Evolutionary conservation across 257 asterid genomes (phyloP).

Genomic region (Thymus mandschuricus): DNA sequence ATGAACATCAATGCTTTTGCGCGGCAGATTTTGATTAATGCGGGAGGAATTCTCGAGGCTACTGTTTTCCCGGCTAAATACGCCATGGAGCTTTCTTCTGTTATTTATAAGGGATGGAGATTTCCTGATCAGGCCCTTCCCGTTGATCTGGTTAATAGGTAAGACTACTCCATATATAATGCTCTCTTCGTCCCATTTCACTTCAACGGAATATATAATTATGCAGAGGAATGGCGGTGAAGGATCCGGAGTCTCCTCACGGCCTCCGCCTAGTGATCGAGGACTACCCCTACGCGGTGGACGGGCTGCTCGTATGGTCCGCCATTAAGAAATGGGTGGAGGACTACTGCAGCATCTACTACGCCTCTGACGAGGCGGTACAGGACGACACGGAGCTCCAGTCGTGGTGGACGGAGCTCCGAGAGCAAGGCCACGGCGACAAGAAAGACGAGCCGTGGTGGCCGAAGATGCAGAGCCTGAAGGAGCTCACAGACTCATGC

Average conservation of each 20-base stretch:
- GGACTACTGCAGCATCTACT: slow-evolving; percentile 51
- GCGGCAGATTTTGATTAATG: slow-evolving; percentile 56
- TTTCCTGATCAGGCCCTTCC: slow-evolving; percentile 74
- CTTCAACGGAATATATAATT: background rate
- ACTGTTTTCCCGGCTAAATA: slow-evolving; percentile 56
- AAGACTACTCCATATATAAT: background rate
- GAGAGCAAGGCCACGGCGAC: slow-evolving; percentile 55
- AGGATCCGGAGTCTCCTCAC: slow-evolving; percentile 41
- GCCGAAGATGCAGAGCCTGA: slow-evolving; percentile 47
- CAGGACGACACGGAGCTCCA: slow-evolving; percentile 41
- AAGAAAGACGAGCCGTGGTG: slow-evolving; percentile 52
- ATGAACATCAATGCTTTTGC: slow-evolving; percentile 72
- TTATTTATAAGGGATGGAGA: slow-evolving; percentile 53
- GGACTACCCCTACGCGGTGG: slow-evolving; percentile 61
- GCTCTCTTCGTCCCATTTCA: no score
- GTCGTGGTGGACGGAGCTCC: slow-evolving; percentile 56
- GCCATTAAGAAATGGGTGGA: slow-evolving; percentile 48
- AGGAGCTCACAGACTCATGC: slow-evolving; percentile 40
- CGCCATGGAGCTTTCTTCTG: slow-evolving; percentile 61
- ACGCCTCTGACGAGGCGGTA: slow-evolving; percentile 35
- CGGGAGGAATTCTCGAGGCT: slow-evolving; percentile 59
- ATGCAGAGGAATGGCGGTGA: slow-evolving; percentile 54
- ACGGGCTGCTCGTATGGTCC: slow-evolving; percentile 58
- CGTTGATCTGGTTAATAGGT: slow-evolving; percentile 64
- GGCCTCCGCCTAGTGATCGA: slow-evolving; percentile 48